Percentiles rank a stretch among this genome's conserved stretches.
Conservation (phyloP, 306 rosid species). For the Quercus ilex region DNA sequence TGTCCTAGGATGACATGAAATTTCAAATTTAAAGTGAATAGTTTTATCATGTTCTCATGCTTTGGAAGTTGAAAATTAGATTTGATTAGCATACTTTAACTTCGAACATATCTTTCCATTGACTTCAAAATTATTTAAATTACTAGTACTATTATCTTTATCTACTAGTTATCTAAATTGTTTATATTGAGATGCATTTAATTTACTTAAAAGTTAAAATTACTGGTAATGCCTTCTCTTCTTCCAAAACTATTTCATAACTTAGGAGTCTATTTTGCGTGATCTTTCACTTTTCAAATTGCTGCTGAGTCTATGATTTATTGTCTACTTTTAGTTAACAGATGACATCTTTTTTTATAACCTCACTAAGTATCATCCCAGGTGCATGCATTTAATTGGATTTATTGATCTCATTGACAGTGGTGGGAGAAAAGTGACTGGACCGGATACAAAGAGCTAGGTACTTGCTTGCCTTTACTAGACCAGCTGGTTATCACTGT, state of each 20-base stretch:
- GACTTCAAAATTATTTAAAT: background rate
- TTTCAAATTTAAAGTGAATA: background rate
- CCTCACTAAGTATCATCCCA: constrained; percentile 63
- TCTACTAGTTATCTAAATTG: background rate
- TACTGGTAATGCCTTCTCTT: background rate
- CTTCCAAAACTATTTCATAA: background rate
- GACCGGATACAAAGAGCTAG: constrained; percentile 99
- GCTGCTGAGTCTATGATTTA: background rate
- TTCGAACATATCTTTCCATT: background rate
- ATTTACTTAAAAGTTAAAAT: background rate
- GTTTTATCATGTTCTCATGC: background rate
- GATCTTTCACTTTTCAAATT: constrained; percentile 2
- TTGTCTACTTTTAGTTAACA: constrained; percentile 8
- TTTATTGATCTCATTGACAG: constrained; percentile 98
- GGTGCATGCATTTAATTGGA: constrained; percentile 88
- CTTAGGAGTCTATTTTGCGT: background rate
- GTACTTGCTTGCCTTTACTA: constrained; percentile 42
- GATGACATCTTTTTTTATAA: constrained; percentile 40
- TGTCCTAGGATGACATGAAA: background rate
- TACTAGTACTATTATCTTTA: background rate
- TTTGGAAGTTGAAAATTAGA: background rate
- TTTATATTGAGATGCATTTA: constrained; percentile 6
- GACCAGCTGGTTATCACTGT: constrained; percentile 15
- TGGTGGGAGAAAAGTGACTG: constrained; percentile 99
- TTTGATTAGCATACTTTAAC: background rate